Base-by-base conservation (phyloP, 2,329 filamentous ascomycete species). In the Kalmusia sp. region DNA sequence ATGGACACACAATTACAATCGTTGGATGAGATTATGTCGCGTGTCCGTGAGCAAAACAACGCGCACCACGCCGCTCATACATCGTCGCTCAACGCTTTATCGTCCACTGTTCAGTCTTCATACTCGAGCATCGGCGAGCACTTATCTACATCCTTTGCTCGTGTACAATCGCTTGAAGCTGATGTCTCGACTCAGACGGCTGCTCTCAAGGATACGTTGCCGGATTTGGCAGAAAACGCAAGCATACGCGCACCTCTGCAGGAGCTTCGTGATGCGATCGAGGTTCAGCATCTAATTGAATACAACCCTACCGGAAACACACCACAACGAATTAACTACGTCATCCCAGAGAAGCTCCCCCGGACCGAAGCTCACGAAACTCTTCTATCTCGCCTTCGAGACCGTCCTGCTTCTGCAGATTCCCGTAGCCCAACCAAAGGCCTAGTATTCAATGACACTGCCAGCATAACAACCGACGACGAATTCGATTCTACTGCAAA, bases 1-100 rank as follows among this genome's bases (percentile, higher is more conserved):
- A 89, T 99, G 69, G 88, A 90, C 55, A 84, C 82, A n/a, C 92
- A 98, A 74, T 93, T 99, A 84, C 85, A 87, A 51, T 90, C 91
- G 1, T 83, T 99, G 6, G 93, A 98, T 66, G 91, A 93, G 61
- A 96, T 97, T 64, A 92, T 98, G 33, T 84, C 88, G 27, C 87
- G 90, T 27, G 92, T 96, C 44, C 86, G 88, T 55, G 85, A 84
- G 1, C 89, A 96, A 66, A 98, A 96, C 71, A 85, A 88, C 25
- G 80, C 81, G 15, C 92, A 96, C 68, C 88, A 95, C 70, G 81
- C 86, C 22, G 82, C 84, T 22, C 90, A 96, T 59, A 75, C 82
- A 1, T 72, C 80, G n/a, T 89, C 87, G 1, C 78, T 96, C n/a
- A 76, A 83, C 28, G 76, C 76, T 8, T 80, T 97, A 27, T 85